Conservation (phyloP, 2,329 filamentous ascomycete genomes). For the Knoxdaviesia capensis region DNA sequence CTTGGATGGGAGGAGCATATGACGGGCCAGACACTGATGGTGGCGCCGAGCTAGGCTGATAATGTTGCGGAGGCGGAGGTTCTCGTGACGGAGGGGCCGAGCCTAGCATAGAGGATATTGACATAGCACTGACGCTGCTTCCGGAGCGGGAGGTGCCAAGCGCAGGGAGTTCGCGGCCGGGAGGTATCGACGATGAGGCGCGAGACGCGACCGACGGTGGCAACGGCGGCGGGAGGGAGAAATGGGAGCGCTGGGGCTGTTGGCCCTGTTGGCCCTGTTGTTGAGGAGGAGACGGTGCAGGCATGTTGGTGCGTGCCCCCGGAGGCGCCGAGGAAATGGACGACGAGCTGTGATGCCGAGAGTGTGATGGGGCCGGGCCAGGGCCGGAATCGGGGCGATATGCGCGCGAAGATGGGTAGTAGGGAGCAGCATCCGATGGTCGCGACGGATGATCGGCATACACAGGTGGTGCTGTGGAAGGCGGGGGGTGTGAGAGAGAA, state of each 20-base stretch:
- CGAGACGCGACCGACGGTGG: conserved; percentile 21
- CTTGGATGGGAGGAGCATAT: conserved; percentile 28
- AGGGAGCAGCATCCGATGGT: not conserved
- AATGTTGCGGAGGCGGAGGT: conserved; percentile 17
- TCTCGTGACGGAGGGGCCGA: conserved; percentile 16
- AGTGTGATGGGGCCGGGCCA: no score
- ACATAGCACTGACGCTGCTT: conserved; percentile 33
- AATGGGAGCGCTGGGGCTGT: conserved; percentile 15
- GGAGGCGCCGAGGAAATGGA: conserved; percentile 18
- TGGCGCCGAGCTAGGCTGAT: conserved; percentile 18
- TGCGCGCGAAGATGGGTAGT: no score
- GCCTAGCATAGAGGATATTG: conserved; percentile 39
- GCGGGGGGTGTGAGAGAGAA: no score
- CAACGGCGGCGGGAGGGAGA: conserved; percentile 24
- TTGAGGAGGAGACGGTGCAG: conserved; percentile 22
- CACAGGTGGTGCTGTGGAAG: not conserved
- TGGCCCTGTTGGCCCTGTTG: conserved; percentile 9
- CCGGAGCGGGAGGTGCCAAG: conserved; percentile 26
- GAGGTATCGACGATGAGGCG: conserved; percentile 22
- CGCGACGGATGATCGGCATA: not conserved
- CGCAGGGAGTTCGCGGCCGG: conserved; percentile 31
- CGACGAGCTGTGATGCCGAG: conserved; percentile 22
- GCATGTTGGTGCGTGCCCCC: conserved; percentile 22
- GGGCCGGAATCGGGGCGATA: no score
- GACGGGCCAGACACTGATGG: conserved; percentile 20